Percentiles rank a stretch among this genome's conserved stretches.
Evolutionary conservation across 78 protist species (phyloP).

Genomic region (Planoprotostelium fungivorum): DNA sequence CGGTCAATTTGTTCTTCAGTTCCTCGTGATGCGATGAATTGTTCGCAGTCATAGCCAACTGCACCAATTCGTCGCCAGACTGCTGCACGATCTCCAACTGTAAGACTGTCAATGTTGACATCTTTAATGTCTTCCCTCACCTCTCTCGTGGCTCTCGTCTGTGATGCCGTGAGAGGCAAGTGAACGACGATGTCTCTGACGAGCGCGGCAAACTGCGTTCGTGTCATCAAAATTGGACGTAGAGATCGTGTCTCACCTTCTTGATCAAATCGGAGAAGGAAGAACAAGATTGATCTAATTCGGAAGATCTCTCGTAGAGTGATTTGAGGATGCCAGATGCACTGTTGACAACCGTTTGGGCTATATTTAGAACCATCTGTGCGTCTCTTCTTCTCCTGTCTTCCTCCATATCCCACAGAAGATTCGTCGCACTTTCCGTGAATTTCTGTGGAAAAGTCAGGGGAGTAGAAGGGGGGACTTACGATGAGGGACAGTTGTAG

Average conservation of each 20-base stretch:
- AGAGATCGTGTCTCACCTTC: too few relatives aligned
- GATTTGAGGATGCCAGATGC: not conserved
- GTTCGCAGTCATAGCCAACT: not conserved
- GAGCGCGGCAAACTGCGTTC: not conserved
- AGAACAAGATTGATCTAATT: not conserved
- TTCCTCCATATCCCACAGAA: not conserved
- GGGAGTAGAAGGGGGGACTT: not conserved
- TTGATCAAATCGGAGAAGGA: too few relatives aligned
- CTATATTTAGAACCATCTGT: not conserved
- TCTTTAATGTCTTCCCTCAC: too few relatives aligned
- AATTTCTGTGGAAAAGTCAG: not conserved
- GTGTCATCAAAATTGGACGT: too few relatives aligned
- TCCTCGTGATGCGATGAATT: not conserved
- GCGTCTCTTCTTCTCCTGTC: not conserved
- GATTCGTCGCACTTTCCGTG: not conserved
- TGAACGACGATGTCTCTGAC: not conserved
- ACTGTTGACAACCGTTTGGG: not conserved
- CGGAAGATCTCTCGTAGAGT: not conserved
- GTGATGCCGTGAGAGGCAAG: not conserved
- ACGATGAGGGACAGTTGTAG: not conserved
- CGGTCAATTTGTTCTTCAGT: not conserved
- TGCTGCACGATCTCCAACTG: not conserved
- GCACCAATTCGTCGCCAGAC: not conserved
- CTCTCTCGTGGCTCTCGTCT: too few relatives aligned
- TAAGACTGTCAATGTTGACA: too few relatives aligned